phyloP scores from a whole-genome alignment of 495 filamentous ascomycete species.

The Cercophora scortea region DNA sequence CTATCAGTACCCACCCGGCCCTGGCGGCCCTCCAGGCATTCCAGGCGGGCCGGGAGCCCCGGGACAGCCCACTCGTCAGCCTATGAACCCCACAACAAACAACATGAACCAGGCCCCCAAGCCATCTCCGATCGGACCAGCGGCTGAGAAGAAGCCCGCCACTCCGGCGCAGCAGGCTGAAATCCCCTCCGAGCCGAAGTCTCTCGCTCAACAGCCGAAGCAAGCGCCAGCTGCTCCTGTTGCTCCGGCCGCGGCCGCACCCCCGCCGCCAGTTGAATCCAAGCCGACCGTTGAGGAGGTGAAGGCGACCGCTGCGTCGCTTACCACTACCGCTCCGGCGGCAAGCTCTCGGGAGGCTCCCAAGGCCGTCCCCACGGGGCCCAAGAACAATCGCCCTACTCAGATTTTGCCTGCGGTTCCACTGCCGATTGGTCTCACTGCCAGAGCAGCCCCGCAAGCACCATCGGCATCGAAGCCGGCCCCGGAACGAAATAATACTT shows the following conservation, averaged over 20 bases:
- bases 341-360: slow-evolving; percentile 22
- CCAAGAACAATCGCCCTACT: slow-evolving; percentile 46
- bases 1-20: slow-evolving; percentile 40
- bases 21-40: slow-evolving; percentile 31
- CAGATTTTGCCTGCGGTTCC: slow-evolving; percentile 48
- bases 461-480: slow-evolving; percentile 24
- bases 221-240: slow-evolving; percentile 16
- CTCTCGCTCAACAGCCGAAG: slow-evolving; percentile 27
- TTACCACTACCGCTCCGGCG: slow-evolving; percentile 26
- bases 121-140: slow-evolving; percentile 48
- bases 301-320: slow-evolving; percentile 39
- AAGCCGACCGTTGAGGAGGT: slow-evolving; percentile 54
- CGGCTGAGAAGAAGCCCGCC: slow-evolving; percentile 37
- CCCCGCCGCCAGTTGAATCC: slow-evolving; percentile 57
- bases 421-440: slow-evolving; percentile 62
- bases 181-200: slow-evolving; percentile 31
- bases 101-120: slow-evolving; percentile 27
- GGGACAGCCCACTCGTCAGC: slow-evolving; percentile 19
- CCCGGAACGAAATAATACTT: slow-evolving; percentile 23
- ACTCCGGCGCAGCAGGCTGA: slow-evolving; percentile 23
- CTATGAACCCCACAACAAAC: slow-evolving; percentile 28
- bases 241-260: slow-evolving; percentile 36
- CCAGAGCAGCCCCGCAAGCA: slow-evolving; percentile 25
- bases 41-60: slow-evolving; percentile 25
- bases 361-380: slow-evolving; percentile 50